These are phyloP conservation scores for Zalerion maritima DNA, from an alignment of 495 filamentous ascomycete species.

Conservation along the genomic window DNA sequence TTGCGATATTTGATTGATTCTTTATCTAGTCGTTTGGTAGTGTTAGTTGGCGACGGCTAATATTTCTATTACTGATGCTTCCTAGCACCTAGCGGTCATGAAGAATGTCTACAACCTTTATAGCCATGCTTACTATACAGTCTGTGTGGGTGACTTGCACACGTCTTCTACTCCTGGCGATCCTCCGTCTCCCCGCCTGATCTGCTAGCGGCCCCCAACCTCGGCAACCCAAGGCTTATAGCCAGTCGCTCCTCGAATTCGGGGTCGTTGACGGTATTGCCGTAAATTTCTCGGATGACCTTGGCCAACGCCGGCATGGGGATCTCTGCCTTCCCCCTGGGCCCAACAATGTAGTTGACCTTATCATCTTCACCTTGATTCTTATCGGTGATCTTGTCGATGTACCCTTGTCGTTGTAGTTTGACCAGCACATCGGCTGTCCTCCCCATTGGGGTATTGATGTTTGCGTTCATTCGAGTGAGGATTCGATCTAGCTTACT, in stretches of 20 bases:
- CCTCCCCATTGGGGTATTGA: slow-evolving; percentile 58
- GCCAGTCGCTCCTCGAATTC: slow-evolving; percentile 38
- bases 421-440: slow-evolving; percentile 62
- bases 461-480: slow-evolving; percentile 56
- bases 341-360: slow-evolving; percentile 65
- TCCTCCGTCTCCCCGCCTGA: slow-evolving; percentile 25
- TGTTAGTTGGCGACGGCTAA: neutral
- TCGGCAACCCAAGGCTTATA: slow-evolving; percentile 23
- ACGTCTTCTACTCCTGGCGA: slow-evolving; percentile 10
- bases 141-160: no score
- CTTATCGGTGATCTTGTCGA: slow-evolving; percentile 55
- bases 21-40: neutral
- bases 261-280: slow-evolving; percentile 32
- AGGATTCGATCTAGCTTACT: slow-evolving; percentile 61
- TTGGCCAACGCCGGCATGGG: slow-evolving; percentile 54
- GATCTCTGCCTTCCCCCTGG: slow-evolving; percentile 77
- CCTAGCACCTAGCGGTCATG: no score
- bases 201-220: slow-evolving; percentile 1
- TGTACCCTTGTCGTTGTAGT: slow-evolving; percentile 70
- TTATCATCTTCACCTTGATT: slow-evolving; percentile 54
- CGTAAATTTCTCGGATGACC: slow-evolving; percentile 49
- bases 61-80: no score
- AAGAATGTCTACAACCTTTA: neutral
- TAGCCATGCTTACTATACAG: neutral
- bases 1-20: neutral